A percentile compares a stretch with the other conserved stretches of the same genome.
These are phyloP conservation scores for carrot (Daucus carota) DNA, from an alignment of 129 eudicot species.

Conservation along the genomic window DH1_v3.0 NC_030381.2:33181001-33181500, in stretches of 20 bases:
- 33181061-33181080: background rate
- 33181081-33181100: background rate
- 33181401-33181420: background rate
- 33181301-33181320: background rate
- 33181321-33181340: background rate
- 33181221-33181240: background rate
- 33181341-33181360: background rate
- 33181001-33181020: background rate
- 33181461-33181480: too few relatives aligned
- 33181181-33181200: background rate
- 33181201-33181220: background rate
- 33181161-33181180: background rate
- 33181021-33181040: background rate
- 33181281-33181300: background rate
- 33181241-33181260: background rate
- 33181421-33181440: background rate
- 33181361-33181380: background rate
- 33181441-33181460: too few relatives aligned
- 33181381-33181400: background rate
- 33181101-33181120: background rate
- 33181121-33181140: background rate
- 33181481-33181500: too few relatives aligned
- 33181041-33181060: background rate
- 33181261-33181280: background rate
- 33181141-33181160: background rate